phyloP scores from a whole-genome alignment of 1,284 basidiomycete genomes.

The Cyathus pygmaeus region DNA sequence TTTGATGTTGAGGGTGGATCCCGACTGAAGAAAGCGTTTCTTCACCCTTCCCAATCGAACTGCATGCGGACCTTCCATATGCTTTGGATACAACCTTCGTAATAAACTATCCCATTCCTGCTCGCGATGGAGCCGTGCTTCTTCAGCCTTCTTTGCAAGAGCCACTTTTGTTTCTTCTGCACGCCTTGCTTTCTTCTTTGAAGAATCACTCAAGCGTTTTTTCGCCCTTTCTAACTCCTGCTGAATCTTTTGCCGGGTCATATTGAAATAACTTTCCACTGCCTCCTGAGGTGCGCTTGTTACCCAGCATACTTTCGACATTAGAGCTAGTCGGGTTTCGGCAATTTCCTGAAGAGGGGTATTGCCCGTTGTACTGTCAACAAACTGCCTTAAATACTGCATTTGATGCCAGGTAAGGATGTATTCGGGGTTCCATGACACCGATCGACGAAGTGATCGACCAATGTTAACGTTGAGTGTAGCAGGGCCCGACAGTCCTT shows the following conservation, averaged over 20 bases:
- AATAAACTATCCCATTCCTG: slow-evolving; percentile 72
- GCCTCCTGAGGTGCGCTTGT: slow-evolving; percentile 64
- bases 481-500: slow-evolving; percentile 26
- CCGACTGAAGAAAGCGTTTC: slow-evolving; percentile 64
- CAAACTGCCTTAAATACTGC: slow-evolving; percentile 65
- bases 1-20: slow-evolving; percentile 55
- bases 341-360: slow-evolving; percentile 64
- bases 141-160: slow-evolving; percentile 66
- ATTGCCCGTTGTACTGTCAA: slow-evolving; percentile 51
- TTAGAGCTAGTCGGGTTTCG: slow-evolving; percentile 37
- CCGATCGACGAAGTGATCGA: slow-evolving; percentile 60
- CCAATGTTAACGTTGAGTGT: slow-evolving; percentile 40
- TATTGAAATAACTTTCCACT: slow-evolving; percentile 58
- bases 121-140: slow-evolving; percentile 65
- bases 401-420: slow-evolving; percentile 73
- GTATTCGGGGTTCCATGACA: slow-evolving; percentile 70
- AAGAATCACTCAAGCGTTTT: slow-evolving; percentile 31
- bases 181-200: slow-evolving; percentile 45
- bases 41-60: slow-evolving; percentile 64
- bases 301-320: slow-evolving; percentile 62
- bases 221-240: slow-evolving; percentile 56
- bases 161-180: slow-evolving; percentile 57
- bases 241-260: slow-evolving; percentile 48
- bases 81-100: slow-evolving; percentile 59
- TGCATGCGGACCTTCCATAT: slow-evolving; percentile 57